Evolutionary conservation across 1,284 basidiomycete genomes (phyloP), one percentile per base, ranked within the genome.

Genomic region (Microbotryum violaceum): DNA sequence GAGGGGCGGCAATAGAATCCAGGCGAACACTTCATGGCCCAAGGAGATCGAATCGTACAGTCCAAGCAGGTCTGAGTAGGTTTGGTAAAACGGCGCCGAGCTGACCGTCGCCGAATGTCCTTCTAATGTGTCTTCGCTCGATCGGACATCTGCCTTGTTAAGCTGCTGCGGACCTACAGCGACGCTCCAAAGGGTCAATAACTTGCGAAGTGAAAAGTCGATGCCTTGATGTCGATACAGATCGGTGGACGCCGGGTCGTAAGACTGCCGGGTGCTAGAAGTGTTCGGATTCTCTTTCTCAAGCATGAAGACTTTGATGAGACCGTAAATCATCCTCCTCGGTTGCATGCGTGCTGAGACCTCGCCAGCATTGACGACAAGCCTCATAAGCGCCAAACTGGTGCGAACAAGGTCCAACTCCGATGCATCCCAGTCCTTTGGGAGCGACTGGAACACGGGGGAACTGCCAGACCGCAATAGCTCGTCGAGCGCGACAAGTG

Each of bases 241-340:
- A 42, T 42, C 37, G 37, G 37, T 42, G 37, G 37, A 42, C 37
- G 37, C 37, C 5, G 16, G 12, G 37, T 42, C 37, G 37, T 10
- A 18, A 42, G 16, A 18, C 37, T 42, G 12, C 12, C 14, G 14
- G 37, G 12, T 42, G 37, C 37, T 42, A 16, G 37, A 14, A 18
- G 37, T 42, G 37, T 18, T 16, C 37, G 37, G 37, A 61, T 60
- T 79, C 74, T 57, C 75, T 73, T 75, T 93, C 74, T 96, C 93
- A 21, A 97, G 83, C 90, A 96, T 92, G 77, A 91, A 93, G 16
- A 97, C 85, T 70, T 90, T 91, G 88, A 94, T 91, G 67, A 89
- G 85, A 44, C 81, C 83, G 68, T 94, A 87, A 4, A 85, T 77
- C 2, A 80, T 77, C 37, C 37, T 42, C 12, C 37, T 42, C 1